Evolutionary conservation across 2,329 filamentous ascomycete species (phyloP).

Genomic region (Penicillium digitatum): DNA sequence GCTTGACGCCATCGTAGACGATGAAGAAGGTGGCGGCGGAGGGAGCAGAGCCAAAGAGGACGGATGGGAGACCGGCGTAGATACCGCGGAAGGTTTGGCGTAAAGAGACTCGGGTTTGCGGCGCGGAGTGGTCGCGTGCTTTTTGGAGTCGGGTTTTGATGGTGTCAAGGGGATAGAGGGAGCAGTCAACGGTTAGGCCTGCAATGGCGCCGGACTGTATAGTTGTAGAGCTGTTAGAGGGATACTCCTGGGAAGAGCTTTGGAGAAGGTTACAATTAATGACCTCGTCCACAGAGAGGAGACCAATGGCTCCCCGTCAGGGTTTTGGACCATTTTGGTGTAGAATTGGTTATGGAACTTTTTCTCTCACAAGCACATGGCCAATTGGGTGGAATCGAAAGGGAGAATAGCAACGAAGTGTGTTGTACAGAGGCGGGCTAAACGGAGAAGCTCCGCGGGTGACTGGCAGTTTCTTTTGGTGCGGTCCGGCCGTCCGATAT

Average conservation of each 20-base stretch:
- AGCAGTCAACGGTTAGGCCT: conserved; percentile 93
- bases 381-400: not conserved
- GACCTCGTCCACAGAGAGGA: conserved; percentile 45
- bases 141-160: conserved; percentile 92
- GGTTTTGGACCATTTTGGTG: conserved; percentile 27
- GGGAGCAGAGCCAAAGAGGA: conserved; percentile 85
- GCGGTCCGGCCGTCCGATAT: conserved; percentile 25
- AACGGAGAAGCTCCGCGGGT: conserved; percentile 17
- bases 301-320: conserved; percentile 35
- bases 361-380: conserved; percentile 15
- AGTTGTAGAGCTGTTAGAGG: conserved; percentile 5
- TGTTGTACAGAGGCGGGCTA: not conserved
- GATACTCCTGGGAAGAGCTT: not conserved
- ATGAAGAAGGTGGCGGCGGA: conserved; percentile 97
- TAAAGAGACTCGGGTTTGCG: conserved; percentile 60
- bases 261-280: conserved; percentile 30
- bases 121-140: conserved; percentile 56
- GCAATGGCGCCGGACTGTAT: conserved; percentile 79
- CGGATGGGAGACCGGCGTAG: conserved; percentile 86
- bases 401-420: not conserved
- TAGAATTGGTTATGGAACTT: not conserved
- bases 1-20: conserved; percentile 78
- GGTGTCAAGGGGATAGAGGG: conserved; percentile 96
- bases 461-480: conserved; percentile 19
- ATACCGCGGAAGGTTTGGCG: conserved; percentile 86